These are phyloP conservation scores for Rhizopus stolonifer DNA, from an alignment of 371 early-diverging fungal genomes.

Conservation along the genomic window DNA sequence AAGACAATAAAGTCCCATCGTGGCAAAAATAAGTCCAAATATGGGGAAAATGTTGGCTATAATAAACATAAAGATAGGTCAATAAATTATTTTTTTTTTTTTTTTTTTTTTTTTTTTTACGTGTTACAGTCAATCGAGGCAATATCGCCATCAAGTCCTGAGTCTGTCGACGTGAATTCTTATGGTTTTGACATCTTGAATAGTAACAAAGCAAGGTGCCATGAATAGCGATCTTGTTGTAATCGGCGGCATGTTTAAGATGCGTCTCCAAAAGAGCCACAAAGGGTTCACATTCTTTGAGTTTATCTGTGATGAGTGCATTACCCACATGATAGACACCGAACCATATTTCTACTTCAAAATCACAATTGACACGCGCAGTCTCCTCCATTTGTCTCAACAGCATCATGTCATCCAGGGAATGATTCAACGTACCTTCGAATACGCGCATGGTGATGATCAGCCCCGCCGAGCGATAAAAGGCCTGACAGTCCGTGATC, in stretches of 20 bases:
- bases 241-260: constrained; percentile 32
- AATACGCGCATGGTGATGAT: constrained; percentile 54
- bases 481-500: constrained; percentile 53
- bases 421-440: constrained; percentile 50
- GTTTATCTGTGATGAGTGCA: constrained; percentile 33
- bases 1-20: constrained; percentile 43
- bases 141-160: constrained; percentile 26
- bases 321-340: constrained; percentile 44
- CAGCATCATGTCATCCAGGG: constrained; percentile 44
- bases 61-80: too few species aligned
- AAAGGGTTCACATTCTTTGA: constrained; percentile 41
- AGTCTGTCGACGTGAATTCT: constrained; percentile 27
- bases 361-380: constrained; percentile 45
- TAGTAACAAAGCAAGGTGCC: constrained; percentile 44
- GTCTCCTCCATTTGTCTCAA: constrained; percentile 50
- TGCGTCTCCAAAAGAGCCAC: constrained; percentile 39
- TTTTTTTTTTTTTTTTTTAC: too few species aligned
- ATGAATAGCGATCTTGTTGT: constrained; percentile 45
- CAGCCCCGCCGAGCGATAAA: constrained; percentile 54
- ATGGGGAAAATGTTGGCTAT: constrained; percentile 46
- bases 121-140: constrained; percentile 40
- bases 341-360: constrained; percentile 47
- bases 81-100: too few species aligned
- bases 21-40: constrained; percentile 43
- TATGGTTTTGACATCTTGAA: constrained; percentile 32